Percentiles rank a stretch among this genome's conserved stretches.
Conservation (phyloP, 495 filamentous ascomycete genomes). For the Usnea hakonensis region DNA sequence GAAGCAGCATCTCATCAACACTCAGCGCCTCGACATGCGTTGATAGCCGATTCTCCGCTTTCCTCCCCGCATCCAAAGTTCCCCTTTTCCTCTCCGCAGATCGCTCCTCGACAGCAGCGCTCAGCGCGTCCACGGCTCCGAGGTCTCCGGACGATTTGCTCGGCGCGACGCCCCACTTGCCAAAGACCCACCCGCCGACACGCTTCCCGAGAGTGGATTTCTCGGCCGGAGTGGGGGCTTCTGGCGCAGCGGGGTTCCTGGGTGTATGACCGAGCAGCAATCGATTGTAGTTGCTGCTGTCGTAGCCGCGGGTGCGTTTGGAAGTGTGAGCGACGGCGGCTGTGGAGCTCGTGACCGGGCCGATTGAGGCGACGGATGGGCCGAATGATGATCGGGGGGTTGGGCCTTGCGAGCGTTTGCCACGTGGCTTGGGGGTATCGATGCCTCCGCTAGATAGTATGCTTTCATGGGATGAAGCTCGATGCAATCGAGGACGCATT, state of each 20-base stretch:
- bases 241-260: slow-evolving; percentile 2
- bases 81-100: not conserved
- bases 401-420: slow-evolving; percentile 16
- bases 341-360: slow-evolving; percentile 40
- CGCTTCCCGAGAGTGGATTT: slow-evolving; percentile 38
- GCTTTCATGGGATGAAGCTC: slow-evolving; percentile 43
- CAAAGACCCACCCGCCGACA: slow-evolving; percentile 49
- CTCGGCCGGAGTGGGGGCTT: slow-evolving; percentile 14
- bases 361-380: slow-evolving; percentile 30
- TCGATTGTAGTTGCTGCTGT: slow-evolving; percentile 23
- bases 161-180: slow-evolving; percentile 46
- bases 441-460: slow-evolving; percentile 44
- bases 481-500: slow-evolving; percentile 30
- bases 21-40: slow-evolving; percentile 15
- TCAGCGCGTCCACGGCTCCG: slow-evolving; percentile 13
- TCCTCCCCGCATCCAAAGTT: not conserved
- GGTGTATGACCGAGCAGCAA: slow-evolving; percentile 10
- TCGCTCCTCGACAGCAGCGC: slow-evolving; percentile 6
- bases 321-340: slow-evolving; percentile 23
- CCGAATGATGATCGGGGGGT: slow-evolving; percentile 30
- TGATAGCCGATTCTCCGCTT: slow-evolving; percentile 2
- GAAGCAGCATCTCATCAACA: slow-evolving; percentile 13
- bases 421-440: slow-evolving; percentile 38
- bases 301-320: slow-evolving; percentile 12
- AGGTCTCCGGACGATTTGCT: slow-evolving; percentile 24